Percentiles rank a stretch among this genome's conserved stretches.
Conservation (phyloP, 345 rosid species). For the Microthlaspi erraticum region DNA sequence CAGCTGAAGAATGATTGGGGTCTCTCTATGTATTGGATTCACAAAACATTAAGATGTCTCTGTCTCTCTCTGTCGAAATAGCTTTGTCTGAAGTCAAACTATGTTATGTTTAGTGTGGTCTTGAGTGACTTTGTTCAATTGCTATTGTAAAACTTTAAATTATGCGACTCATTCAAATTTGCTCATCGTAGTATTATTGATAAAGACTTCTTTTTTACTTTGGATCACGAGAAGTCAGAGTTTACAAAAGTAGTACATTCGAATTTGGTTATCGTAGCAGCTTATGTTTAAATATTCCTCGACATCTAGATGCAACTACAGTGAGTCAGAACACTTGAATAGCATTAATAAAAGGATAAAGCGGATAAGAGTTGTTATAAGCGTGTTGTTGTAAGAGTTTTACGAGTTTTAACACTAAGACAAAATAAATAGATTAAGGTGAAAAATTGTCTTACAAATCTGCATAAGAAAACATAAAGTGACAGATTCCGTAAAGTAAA, state of each 20-base stretch:
- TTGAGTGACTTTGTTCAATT: slow-evolving; percentile 2
- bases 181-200: slow-evolving; percentile 4
- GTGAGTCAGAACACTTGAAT: too few species aligned
- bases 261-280: too few species aligned
- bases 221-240: too few species aligned
- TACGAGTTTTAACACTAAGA: too few species aligned
- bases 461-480: too few species aligned
- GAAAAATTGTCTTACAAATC: too few species aligned
- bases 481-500: too few species aligned
- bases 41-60: slow-evolving; percentile 2
- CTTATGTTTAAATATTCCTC: not conserved
- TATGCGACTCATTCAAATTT: slow-evolving; percentile 4
- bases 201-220: not conserved
- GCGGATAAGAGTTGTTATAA: too few species aligned
- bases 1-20: slow-evolving; percentile 40
- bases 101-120: slow-evolving; percentile 5
- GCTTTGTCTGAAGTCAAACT: slow-evolving; percentile 12
- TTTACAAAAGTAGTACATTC: too few species aligned
- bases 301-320: not conserved
- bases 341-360: too few species aligned
- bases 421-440: too few species aligned
- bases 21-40: not conserved
- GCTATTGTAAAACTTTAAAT: slow-evolving; percentile 22
- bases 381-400: too few species aligned
- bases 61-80: slow-evolving; percentile 7